Evolutionary conservation across 1,139 yeast species (phyloP), one percentile per base, ranked within the genome.

Genomic region (Wickerhamiella pararugosa): DNA sequence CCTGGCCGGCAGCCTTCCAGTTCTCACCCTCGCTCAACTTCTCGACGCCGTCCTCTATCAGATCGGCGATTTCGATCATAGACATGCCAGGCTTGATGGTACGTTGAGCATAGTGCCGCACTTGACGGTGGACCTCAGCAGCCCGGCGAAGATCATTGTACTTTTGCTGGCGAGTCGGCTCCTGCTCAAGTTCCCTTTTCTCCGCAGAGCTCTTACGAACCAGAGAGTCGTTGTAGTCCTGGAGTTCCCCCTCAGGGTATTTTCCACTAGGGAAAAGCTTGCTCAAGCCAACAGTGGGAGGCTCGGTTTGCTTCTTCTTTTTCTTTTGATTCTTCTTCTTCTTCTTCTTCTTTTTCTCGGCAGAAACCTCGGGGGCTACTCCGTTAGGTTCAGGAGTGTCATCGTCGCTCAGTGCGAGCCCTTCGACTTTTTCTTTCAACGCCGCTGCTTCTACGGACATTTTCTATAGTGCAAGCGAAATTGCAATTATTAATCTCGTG

Each of bases 81-180:
- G 79, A 66, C 94, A 87, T 82, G 25, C 98, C 98, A 1, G 97
- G 96, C 60, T 76, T 74, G 53, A 90, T 73, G 49, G 70, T 68
- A 45, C 76, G 71, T 51, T 74, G 79, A 1, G 94, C 84, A 59
- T 81, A 76, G 49, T 75, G 75, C 54, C 98, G 76, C 25, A 83
- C 96, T 54, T 94, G 72, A 51, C 97, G 75, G 58, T 90, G 98
- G 43, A 86, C 80, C 61, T 90, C 99, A 1, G 97, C 95, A 37
- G 87, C 98, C 58, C 86, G 84, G 54, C 99, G 76, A 63, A 86
- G 78, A 50, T 87, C 96, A 51, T 86, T 80, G 81, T 93, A 83
- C 37, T 21, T 9, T 15, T 15, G 3, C 41, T 65, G 66, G 49
- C 69, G 66, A 51, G 73, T 70, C 48, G 69, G 66, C 56, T 76